These are phyloP conservation scores for Cercospora brassicicola DNA, from an alignment of 2,329 filamentous ascomycete genomes.

Conservation along the genomic window DNA sequence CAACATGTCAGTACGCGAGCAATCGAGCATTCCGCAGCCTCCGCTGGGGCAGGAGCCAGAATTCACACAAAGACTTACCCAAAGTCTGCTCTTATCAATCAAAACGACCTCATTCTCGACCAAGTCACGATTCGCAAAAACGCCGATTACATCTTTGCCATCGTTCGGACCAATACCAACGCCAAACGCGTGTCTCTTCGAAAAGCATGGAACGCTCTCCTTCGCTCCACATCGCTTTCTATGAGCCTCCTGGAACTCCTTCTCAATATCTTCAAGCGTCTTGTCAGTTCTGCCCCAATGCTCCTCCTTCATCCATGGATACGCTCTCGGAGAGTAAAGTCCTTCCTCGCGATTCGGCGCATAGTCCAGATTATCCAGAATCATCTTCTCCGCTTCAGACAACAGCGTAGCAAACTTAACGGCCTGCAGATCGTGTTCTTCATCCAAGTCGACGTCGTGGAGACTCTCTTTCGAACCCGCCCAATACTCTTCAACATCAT, in stretches of 20 bases:
- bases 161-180: slow-evolving; percentile 10
- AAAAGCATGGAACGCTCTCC: slow-evolving; percentile 17
- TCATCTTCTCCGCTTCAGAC: slow-evolving; percentile 19
- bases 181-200: slow-evolving; percentile 31
- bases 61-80: slow-evolving; percentile 25
- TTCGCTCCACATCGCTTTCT: not conserved
- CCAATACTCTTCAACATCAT: not conserved
- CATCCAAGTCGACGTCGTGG: not conserved
- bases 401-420: slow-evolving; percentile 14
- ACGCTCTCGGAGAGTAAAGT: slow-evolving; percentile 24
- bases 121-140: slow-evolving; percentile 33
- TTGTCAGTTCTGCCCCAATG: slow-evolving; percentile 17
- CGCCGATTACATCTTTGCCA: slow-evolving; percentile 30
- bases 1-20: not conserved
- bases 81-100: slow-evolving; percentile 28
- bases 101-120: slow-evolving; percentile 22
- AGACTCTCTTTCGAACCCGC: not conserved
- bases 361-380: slow-evolving; percentile 20
- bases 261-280: slow-evolving; percentile 16
- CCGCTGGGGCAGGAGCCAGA: not conserved
- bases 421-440: slow-evolving; percentile 14
- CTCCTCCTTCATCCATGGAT: slow-evolving; percentile 34
- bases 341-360: slow-evolving; percentile 23
- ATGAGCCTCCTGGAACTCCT: slow-evolving; percentile 21
- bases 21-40: not conserved